Base-by-base conservation (phyloP, 208 protist species). In the Angomonas deanei region DNA sequence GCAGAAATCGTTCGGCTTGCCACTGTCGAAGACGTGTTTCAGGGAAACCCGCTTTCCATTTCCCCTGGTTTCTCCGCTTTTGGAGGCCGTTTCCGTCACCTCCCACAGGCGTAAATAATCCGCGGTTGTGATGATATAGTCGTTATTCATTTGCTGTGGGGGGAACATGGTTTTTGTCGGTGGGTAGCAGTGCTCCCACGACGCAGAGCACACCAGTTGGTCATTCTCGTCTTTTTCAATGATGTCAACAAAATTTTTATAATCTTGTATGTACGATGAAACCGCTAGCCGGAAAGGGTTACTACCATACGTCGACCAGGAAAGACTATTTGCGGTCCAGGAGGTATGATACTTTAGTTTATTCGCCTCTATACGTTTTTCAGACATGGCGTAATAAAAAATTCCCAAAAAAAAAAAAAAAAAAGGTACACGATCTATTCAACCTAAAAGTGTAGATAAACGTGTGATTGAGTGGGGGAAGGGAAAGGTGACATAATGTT, bases 51-150 rank as follows among this genome's bases (percentile, higher is more conserved):
- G 28, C 34, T 21, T 33, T 39, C 13, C 31, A 27, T 5, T 2
- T 62, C 28, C 32, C 6, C 3, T 62, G 53, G 6, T n/a, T n/a
- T n/a, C n/a, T 52, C 4, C n/a, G 11, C 33, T 17, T 19, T 8
- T 48, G 50, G 4, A n/a, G 28, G 64, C 72, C 27, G 47, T 61
- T 13, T 74, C 61, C 6, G 70, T 83, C 19, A 99, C 72, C 54
- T 97, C 78, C 97, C 98, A 99, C n/a, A 99, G 47, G 1, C 98
- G 85, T 54, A 99, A 70, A 73, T 99, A 99, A 70, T 99, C 98
- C 3, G 98, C 98, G 0, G 96, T 98, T 15, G 98, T 99, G 46
- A 97, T 98, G 15, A 99, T 70, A 17, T 98, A 74, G 72, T 99
- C 97, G 17, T 67, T 57, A 6, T 70, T 71, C 53, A 84, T 77